Conservation (phyloP, 2,329 filamentous ascomycete genomes). For the Pyrenophora seminiperda region DNA sequence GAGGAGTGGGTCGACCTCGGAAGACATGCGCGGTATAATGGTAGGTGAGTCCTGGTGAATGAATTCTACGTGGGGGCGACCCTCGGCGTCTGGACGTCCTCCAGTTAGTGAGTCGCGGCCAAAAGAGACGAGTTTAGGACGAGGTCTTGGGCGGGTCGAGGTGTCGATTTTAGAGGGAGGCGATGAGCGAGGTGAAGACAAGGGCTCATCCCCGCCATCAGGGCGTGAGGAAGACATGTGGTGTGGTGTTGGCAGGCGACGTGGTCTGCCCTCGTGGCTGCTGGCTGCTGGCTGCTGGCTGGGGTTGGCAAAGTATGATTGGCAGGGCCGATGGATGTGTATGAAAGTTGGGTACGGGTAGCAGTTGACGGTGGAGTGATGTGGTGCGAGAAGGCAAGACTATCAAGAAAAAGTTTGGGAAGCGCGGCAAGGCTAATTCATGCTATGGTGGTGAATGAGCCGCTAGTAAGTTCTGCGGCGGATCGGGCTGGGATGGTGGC, state of each 20-base stretch:
- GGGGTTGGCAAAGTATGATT: constrained; percentile 19
- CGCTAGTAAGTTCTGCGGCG: constrained; percentile 11
- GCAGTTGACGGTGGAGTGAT: constrained; percentile 9
- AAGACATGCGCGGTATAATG: constrained; percentile 35
- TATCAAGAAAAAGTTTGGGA: constrained; percentile 8
- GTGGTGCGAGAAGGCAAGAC: constrained; percentile 12
- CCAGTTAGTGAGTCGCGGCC: constrained; percentile 32
- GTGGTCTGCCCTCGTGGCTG: constrained; percentile 17
- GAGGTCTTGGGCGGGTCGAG: constrained; percentile 16
- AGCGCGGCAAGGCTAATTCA: constrained; percentile 1
- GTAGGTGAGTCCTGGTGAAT: constrained; percentile 46
- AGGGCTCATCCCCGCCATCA: constrained; percentile 15
- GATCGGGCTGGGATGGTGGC: background rate
- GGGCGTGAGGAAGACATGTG: constrained; percentile 14
- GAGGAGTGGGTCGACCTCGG: constrained; percentile 39
- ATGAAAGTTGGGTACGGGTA: background rate
- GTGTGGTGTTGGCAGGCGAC: constrained; percentile 13
- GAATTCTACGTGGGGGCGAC: constrained; percentile 29
- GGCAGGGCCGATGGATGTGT: constrained; percentile 15
- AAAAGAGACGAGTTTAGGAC: constrained; percentile 47
- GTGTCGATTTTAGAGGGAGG: constrained; percentile 28
- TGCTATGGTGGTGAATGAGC: constrained; percentile 7
- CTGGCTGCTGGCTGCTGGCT: no score
- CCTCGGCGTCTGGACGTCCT: constrained; percentile 24
- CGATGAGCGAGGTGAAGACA: constrained; percentile 20